phyloP scores from a whole-genome alignment of 1,139 yeast genomes.

The Sugiyamaella japonica region DNA sequence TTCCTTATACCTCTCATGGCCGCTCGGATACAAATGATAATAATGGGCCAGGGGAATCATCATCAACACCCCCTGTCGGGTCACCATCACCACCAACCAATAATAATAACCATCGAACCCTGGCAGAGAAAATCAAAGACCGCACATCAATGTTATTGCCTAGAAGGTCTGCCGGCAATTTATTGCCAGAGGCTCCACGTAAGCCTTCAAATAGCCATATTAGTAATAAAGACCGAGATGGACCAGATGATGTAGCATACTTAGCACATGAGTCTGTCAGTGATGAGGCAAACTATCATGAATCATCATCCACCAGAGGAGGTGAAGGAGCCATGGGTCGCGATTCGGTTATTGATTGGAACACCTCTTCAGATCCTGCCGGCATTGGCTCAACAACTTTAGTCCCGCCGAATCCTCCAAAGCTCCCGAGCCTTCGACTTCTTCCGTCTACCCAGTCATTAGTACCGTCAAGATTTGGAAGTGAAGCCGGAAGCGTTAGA shows the following conservation, averaged over 20 bases:
- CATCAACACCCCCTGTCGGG: no score
- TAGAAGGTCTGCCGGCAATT: conserved; percentile 6
- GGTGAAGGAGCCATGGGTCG: background rate
- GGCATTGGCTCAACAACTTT: background rate
- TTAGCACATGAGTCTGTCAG: background rate
- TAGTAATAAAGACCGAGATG: background rate
- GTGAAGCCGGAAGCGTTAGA: conserved; percentile 2
- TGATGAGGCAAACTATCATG: background rate
- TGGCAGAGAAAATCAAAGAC: conserved; percentile 11
- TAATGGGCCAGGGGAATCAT: background rate
- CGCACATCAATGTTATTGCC: conserved; percentile 16
- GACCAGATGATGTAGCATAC: background rate
- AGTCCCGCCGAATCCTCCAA: conserved; percentile 19
- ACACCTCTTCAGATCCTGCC: background rate
- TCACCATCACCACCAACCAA: background rate
- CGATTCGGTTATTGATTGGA: conserved; percentile 6
- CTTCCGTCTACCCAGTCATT: conserved; percentile 21
- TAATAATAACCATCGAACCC: background rate
- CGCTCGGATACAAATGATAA: background rate
- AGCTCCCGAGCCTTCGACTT: conserved; percentile 23
- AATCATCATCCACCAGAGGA: background rate
- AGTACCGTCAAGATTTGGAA: conserved; percentile 13
- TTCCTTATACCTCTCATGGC: background rate
- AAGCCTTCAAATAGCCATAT: background rate
- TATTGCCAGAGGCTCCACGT: conserved; percentile 1